Evolutionary conservation across 2,329 filamentous ascomycete species (phyloP).

Genomic region (Beauveria pseudobassiana): DNA sequence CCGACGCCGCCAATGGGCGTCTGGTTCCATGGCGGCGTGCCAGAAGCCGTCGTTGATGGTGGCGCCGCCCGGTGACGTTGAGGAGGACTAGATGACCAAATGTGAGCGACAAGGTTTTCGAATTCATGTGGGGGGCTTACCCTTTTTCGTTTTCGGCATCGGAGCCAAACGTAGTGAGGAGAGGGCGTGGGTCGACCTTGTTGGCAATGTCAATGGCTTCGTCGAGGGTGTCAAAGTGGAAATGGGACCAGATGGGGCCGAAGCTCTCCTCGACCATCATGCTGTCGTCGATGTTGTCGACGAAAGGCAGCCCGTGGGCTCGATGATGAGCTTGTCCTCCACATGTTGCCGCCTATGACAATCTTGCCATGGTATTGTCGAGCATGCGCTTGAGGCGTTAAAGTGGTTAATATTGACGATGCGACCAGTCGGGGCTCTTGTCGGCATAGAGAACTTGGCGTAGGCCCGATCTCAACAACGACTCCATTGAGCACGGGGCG

Average conservation of each 20-base stretch:
- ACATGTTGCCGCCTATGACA: slow-evolving; percentile 75
- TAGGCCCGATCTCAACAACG: slow-evolving; percentile 64
- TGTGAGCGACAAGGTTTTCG: neutral
- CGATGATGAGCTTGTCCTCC: slow-evolving; percentile 76
- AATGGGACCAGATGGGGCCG: slow-evolving; percentile 80
- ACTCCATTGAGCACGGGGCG: slow-evolving; percentile 64
- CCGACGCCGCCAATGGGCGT: slow-evolving; percentile 80
- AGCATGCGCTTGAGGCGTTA: slow-evolving; percentile 80
- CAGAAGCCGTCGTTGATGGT: slow-evolving; percentile 60
- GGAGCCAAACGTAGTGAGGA: slow-evolving; percentile 79
- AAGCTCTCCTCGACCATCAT: slow-evolving; percentile 83
- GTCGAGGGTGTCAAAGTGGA: slow-evolving; percentile 72
- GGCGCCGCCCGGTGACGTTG: slow-evolving; percentile 56
- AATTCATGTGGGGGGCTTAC: slow-evolving; percentile 34
- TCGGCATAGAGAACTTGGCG: slow-evolving; percentile 80
- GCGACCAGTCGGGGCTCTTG: slow-evolving; percentile 67
- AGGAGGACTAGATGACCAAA: slow-evolving; percentile 42
- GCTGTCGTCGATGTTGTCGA: slow-evolving; percentile 63
- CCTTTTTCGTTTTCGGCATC: slow-evolving; percentile 68
- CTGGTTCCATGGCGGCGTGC: slow-evolving; percentile 62
- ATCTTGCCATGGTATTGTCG: slow-evolving; percentile 73
- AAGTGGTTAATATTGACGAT: slow-evolving; percentile 79
- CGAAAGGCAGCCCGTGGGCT: slow-evolving; percentile 83
- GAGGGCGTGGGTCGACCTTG: slow-evolving; percentile 75
- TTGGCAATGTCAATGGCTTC: slow-evolving; percentile 80